A percentile compares a stretch with the other conserved stretches of the same genome.
These are phyloP conservation scores for Phoma herbarum DNA, from an alignment of 2,329 filamentous ascomycete species.

Conservation along the genomic window DNA sequence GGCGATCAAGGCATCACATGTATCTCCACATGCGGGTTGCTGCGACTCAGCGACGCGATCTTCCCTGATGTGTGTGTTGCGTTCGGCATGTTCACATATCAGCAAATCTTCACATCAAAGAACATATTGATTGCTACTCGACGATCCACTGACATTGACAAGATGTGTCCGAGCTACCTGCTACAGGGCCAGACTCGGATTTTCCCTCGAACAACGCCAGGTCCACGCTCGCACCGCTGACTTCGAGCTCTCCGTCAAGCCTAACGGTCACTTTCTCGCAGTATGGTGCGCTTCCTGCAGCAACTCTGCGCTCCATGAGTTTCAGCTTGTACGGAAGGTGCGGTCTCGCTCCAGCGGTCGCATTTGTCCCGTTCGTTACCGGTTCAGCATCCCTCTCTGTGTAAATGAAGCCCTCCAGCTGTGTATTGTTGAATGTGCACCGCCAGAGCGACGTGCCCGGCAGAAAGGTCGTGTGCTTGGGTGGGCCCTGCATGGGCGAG, in stretches of 20 bases:
- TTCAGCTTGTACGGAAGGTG: conserved; percentile 37
- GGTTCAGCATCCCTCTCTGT: neutral
- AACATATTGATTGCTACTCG: neutral
- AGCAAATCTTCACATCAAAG: neutral
- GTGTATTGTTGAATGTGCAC: conserved; percentile 40
- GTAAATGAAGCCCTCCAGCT: conserved; percentile 38
- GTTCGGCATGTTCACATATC: neutral
- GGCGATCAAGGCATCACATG: conserved; percentile 14
- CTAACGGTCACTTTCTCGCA: conserved; percentile 29
- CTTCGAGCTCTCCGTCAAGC: neutral
- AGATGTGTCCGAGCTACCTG: conserved; percentile 1
- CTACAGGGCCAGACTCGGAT: neutral
- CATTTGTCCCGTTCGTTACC: neutral
- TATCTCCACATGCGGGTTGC: conserved; percentile 20
- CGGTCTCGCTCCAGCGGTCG: neutral
- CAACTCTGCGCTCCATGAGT: conserved; percentile 33
- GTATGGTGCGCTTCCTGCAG: conserved; percentile 29
- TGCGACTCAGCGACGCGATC: neutral
- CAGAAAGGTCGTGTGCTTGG: conserved; percentile 18
- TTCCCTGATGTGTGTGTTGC: neutral
- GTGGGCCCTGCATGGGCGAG: neutral
- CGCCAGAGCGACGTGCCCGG: conserved; percentile 35
- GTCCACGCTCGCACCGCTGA: neutral
- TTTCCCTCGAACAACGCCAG: neutral
- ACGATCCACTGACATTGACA: conserved; percentile 21